phyloP scores from a whole-genome alignment of 1,139 yeast species.

The Suhomyces bribrorum region DNA sequence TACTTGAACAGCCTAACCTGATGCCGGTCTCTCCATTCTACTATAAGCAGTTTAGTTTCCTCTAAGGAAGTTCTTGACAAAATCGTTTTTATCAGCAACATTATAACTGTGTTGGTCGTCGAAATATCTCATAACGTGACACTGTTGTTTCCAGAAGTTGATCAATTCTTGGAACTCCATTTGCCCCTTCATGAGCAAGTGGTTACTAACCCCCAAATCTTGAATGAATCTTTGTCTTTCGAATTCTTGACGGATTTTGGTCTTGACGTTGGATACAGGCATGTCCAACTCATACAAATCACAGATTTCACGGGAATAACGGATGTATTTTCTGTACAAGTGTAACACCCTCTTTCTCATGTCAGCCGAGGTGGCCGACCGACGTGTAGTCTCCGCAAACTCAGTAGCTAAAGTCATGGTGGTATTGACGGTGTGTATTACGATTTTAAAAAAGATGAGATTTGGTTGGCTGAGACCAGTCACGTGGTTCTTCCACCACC shows the following conservation, averaged over 20 bases:
- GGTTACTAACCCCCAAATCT: conserved; percentile 65
- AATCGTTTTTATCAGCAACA: conserved; percentile 50
- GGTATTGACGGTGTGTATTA: conserved; percentile 4
- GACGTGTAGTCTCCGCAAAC: conserved; percentile 79
- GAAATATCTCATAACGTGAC: conserved; percentile 82
- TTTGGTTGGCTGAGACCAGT: conserved; percentile 30
- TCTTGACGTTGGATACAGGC: conserved; percentile 79
- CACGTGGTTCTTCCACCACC: conserved; percentile 2
- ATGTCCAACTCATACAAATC: conserved; percentile 77
- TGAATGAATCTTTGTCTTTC: conserved; percentile 78
- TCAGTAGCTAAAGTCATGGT: conserved; percentile 71
- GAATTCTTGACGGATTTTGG: conserved; percentile 86
- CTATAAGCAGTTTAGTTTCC: conserved; percentile 9
- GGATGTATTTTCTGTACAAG: conserved; percentile 71
- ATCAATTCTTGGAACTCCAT: conserved; percentile 89
- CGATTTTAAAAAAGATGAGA: conserved; percentile 21
- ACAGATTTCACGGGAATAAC: conserved; percentile 63
- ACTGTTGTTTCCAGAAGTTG: conserved; percentile 89
- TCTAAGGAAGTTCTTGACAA: conserved; percentile 73
- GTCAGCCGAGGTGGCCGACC: conserved; percentile 62
- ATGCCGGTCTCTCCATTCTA: too few species aligned
- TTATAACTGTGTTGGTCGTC: conserved; percentile 62
- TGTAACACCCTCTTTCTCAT: conserved; percentile 65
- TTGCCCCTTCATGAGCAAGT: conserved; percentile 78
- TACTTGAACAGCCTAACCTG: too few species aligned